These are phyloP conservation scores for Euphrasia confusa DNA, from an alignment of 257 asterid species.

Conservation along the genomic window DNA sequence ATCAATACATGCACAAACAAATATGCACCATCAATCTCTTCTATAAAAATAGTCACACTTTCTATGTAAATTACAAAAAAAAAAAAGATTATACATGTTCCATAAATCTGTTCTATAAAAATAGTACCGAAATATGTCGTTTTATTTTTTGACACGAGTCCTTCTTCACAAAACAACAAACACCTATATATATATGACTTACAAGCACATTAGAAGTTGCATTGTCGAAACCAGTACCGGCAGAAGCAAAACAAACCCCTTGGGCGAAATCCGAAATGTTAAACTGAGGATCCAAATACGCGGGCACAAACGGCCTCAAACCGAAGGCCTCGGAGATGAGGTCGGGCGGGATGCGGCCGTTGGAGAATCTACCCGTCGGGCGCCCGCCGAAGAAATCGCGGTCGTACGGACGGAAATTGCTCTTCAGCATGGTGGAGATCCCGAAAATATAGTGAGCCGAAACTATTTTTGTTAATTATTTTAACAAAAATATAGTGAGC, in stretches of 20 bases:
- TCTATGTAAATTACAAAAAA: too few relatives aligned
- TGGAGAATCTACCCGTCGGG: constrained; percentile 79
- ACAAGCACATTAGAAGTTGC: constrained; percentile 77
- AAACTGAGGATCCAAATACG: constrained; percentile 65
- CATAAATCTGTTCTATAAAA: too few relatives aligned
- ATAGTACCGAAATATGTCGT: too few relatives aligned
- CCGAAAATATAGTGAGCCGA: too few relatives aligned
- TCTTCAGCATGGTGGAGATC: constrained; percentile 62
- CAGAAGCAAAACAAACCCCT: constrained; percentile 92
- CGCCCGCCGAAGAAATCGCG: constrained; percentile 70
- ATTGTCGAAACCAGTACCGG: constrained; percentile 82
- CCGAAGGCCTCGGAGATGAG: constrained; percentile 77
- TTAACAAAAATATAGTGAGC: too few relatives aligned
- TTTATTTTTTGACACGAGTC: not conserved
- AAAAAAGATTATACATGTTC: too few relatives aligned
- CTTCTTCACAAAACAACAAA: not conserved
- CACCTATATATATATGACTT: constrained; percentile 20
- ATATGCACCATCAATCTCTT: too few relatives aligned
- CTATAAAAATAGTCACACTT: too few relatives aligned
- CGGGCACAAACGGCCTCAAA: constrained; percentile 78
- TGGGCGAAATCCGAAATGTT: constrained; percentile 62
- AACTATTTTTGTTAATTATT: too few relatives aligned
- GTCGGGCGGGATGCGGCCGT: constrained; percentile 88
- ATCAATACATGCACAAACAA: not conserved
- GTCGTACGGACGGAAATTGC: constrained; percentile 87